phyloP scores from a whole-genome alignment of 345 rosid genomes.

The Gossypium bickii region DNA sequence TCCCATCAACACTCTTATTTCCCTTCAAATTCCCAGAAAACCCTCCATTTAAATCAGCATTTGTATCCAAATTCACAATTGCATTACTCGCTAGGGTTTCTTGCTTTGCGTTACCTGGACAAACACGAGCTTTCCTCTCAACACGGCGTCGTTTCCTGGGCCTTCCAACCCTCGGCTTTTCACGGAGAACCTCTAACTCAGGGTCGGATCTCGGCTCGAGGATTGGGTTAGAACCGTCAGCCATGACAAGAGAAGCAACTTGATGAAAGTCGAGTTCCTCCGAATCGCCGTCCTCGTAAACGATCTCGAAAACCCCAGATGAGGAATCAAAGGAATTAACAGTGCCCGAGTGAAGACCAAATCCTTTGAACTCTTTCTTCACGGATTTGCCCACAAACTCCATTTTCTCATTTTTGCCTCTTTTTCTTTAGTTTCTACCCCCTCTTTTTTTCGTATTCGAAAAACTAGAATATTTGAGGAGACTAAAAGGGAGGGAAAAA shows the following conservation, averaged over 20 bases:
- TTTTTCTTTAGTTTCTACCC: background rate
- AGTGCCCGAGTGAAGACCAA: constrained; percentile 40
- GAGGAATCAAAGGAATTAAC: constrained; percentile 55
- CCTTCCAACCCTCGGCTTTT: constrained; percentile 39
- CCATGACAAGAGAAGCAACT: constrained; percentile 38
- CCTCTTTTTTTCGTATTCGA: background rate
- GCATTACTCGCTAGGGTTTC: constrained; percentile 26
- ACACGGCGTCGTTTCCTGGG: constrained; percentile 50
- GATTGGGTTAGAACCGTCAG: constrained; percentile 6
- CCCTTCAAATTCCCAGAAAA: constrained; percentile 27
- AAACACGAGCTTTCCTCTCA: constrained; percentile 23
- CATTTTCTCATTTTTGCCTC: constrained; percentile 27
- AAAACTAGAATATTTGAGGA: background rate
- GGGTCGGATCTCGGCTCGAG: constrained; percentile 20
- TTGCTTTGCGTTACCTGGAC: constrained; percentile 22
- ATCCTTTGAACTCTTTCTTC: constrained; percentile 48
- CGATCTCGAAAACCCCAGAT: constrained; percentile 53
- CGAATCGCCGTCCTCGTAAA: constrained; percentile 54
- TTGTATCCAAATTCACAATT: constrained; percentile 24
- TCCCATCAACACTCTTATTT: constrained; percentile 25
- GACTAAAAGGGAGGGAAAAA: background rate
- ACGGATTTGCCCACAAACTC: constrained; percentile 66
- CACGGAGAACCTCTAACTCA: constrained; percentile 16
- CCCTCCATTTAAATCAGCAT: constrained; percentile 45
- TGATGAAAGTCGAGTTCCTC: constrained; percentile 53